Percentiles rank a stretch among this genome's conserved stretches.
These are phyloP conservation scores for Cercospora citrullina DNA, from an alignment of 2,329 filamentous ascomycete genomes.

Conservation along the genomic window DNA sequence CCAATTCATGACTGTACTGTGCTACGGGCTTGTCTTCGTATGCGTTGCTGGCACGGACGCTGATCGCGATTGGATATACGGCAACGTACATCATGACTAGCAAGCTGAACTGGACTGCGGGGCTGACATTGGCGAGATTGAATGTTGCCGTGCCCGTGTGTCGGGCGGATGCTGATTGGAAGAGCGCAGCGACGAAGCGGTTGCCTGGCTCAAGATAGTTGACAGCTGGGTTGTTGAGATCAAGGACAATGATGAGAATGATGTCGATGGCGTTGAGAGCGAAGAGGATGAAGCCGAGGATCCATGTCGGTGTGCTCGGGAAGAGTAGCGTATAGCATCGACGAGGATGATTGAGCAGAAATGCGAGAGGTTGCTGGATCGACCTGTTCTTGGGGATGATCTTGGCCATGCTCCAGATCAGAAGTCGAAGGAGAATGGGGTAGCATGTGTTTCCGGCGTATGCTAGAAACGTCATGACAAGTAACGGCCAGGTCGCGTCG, in stretches of 20 bases:
- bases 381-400: constrained; percentile 42
- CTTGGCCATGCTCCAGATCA: constrained; percentile 55
- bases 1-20: constrained; percentile 51
- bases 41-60: constrained; percentile 60
- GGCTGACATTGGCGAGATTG: constrained; percentile 36
- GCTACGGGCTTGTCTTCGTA: constrained; percentile 64
- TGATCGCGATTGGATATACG: constrained; percentile 62
- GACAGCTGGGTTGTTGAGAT: constrained; percentile 56
- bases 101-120: constrained; percentile 54
- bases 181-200: constrained; percentile 58
- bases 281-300: constrained; percentile 54
- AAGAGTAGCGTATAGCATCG: constrained; percentile 65
- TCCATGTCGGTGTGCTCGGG: constrained; percentile 60
- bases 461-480: constrained; percentile 46
- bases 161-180: constrained; percentile 50
- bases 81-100: constrained; percentile 69
- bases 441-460: constrained; percentile 59
- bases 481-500: constrained; percentile 13
- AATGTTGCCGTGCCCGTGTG: constrained; percentile 17
- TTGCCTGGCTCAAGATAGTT: constrained; percentile 45
- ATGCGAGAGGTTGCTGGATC: constrained; percentile 50
- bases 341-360: constrained; percentile 63
- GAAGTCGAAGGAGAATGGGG: constrained; percentile 58
- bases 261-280: constrained; percentile 57
- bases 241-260: constrained; percentile 54